These are phyloP conservation scores for Apiospora pterosperma DNA, from an alignment of 2,329 filamentous ascomycete species.

Conservation along the genomic window DNA sequence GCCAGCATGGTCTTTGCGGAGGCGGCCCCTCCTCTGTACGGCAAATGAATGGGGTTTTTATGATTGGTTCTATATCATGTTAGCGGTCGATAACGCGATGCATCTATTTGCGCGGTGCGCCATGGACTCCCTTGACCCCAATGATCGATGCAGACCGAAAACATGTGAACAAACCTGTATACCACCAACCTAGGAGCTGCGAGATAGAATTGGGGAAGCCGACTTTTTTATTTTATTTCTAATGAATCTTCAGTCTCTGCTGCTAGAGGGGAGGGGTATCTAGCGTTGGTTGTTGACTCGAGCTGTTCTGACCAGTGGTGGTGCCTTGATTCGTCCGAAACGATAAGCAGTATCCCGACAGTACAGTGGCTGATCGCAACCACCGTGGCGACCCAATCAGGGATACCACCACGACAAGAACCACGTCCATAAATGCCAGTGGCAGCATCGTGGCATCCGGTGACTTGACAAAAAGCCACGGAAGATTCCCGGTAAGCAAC, in stretches of 20 bases:
- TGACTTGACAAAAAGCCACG: not conserved
- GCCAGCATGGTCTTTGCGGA: not conserved
- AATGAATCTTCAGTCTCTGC: not conserved
- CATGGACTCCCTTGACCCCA: not conserved
- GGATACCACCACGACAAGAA: no score
- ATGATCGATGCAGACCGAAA: not conserved
- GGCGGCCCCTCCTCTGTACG: not conserved
- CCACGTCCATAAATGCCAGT: not conserved
- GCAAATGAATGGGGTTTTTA: not conserved
- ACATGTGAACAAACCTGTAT: not conserved
- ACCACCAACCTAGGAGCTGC: not conserved
- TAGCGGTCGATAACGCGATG: not conserved
- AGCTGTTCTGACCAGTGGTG: not conserved
- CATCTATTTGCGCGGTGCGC: not conserved
- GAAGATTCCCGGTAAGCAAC: not conserved
- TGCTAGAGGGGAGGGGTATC: not conserved
- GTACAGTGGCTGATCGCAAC: not conserved
- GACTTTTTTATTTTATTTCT: not conserved
- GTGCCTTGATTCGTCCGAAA: not conserved
- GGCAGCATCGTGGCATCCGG: not conserved
- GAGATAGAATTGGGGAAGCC: not conserved
- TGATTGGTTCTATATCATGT: not conserved
- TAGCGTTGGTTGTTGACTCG: not conserved
- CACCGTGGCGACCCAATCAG: not conserved
- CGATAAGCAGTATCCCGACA: not conserved